Evolutionary conservation across 164 flowering plant genomes (phyloP).

Genomic region (Vitis labrusca): DNA sequence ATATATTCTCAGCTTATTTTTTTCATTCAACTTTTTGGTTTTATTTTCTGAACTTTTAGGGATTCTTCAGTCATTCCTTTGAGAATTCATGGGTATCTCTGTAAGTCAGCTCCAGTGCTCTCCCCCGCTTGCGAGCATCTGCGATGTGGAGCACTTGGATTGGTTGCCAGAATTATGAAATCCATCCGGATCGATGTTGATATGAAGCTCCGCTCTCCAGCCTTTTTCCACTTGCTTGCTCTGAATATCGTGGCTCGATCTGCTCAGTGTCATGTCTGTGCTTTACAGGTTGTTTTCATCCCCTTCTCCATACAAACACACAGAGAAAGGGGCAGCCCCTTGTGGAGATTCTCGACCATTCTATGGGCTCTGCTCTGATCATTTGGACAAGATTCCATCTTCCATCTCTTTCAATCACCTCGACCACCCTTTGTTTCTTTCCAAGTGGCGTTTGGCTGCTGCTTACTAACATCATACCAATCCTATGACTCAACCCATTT

Average conservation of each 20-base stretch:
- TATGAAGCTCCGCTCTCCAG: no score
- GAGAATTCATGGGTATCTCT: background rate
- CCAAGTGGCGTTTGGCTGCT: background rate
- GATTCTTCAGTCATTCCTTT: background rate
- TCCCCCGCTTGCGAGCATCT: background rate
- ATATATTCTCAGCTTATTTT: no score
- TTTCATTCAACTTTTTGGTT: no score
- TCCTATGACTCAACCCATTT: conserved; percentile 5
- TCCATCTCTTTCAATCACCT: background rate
- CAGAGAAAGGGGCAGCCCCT: background rate
- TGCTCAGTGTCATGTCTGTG: conserved; percentile 11
- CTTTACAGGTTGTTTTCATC: conserved; percentile 8
- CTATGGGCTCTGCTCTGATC: background rate
- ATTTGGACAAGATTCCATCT: background rate
- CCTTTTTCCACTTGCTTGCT: conserved; percentile 3
- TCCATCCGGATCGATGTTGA: no score
- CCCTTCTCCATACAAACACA: background rate
- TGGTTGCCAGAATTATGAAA: background rate
- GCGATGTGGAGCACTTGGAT: background rate
- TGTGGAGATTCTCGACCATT: background rate
- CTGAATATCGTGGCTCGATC: conserved; percentile 1
- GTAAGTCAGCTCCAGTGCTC: background rate
- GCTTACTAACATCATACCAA: conserved; percentile 1
- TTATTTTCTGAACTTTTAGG: no score
- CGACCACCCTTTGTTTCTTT: background rate